These are phyloP conservation scores for Tremellales sp. DNA, from an alignment of 1,284 basidiomycete genomes.

Conservation along the genomic window DNA sequence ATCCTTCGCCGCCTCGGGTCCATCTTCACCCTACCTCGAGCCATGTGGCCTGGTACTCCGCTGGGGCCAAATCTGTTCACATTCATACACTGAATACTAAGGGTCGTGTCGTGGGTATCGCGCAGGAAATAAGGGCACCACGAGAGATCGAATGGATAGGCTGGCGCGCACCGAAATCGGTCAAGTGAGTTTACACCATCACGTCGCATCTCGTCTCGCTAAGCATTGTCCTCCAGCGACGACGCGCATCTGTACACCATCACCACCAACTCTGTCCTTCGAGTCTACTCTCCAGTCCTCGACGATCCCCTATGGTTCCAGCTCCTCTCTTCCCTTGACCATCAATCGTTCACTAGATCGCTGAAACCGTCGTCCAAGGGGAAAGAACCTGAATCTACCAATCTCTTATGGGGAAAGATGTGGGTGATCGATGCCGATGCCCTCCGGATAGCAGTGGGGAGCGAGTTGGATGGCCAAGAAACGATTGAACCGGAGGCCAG, in stretches of 20 bases:
- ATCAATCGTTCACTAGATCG: conserved; percentile 63
- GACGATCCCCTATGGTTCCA: conserved; percentile 81
- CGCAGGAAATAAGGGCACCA: conserved; percentile 42
- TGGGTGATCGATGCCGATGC: conserved; percentile 33
- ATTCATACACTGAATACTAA: conserved; percentile 26
- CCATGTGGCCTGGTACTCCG: conserved; percentile 32
- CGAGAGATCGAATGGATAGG: conserved; percentile 40
- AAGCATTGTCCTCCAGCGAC: conserved; percentile 16
- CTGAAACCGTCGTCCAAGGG: conserved; percentile 53
- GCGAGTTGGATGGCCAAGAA: conserved; percentile 49
- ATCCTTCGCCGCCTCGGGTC: conserved; percentile 15
- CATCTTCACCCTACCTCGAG: conserved; percentile 18
- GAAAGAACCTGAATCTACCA: conserved; percentile 42
- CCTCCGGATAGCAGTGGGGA: conserved; percentile 17
- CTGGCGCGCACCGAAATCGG: conserved; percentile 29
- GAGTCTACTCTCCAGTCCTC: conserved; percentile 80
- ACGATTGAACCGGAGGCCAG: conserved; percentile 51
- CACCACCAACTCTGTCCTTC: conserved; percentile 51
- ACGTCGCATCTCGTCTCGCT: conserved; percentile 1
- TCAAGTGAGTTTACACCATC: conserved; percentile 16
- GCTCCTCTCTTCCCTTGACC: conserved; percentile 62
- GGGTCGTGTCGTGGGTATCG: conserved; percentile 18
- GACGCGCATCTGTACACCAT: conserved; percentile 43
- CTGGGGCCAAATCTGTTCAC: conserved; percentile 16
- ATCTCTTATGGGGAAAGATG: too few species aligned